phyloP scores from a whole-genome alignment of 306 rosid genomes.

The Vigna hirtella region DNA sequence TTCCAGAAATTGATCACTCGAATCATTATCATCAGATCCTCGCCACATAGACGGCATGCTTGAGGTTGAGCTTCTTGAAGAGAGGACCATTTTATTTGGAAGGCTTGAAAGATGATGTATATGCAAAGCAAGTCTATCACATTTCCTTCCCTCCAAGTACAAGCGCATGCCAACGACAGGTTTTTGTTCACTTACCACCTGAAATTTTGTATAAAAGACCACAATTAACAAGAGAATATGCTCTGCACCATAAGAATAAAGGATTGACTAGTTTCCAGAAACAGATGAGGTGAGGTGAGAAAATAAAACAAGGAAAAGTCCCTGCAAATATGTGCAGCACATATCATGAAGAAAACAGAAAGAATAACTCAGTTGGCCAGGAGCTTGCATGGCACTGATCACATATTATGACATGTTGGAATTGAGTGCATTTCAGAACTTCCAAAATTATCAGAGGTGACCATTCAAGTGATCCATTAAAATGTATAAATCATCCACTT shows the following conservation, averaged over 20 bases:
- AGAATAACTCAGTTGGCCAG: not conserved
- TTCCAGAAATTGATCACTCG: slow-evolving; percentile 68
- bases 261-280: not conserved
- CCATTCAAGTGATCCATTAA: not conserved
- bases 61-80: slow-evolving; percentile 49
- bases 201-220: slow-evolving; percentile 45
- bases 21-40: slow-evolving; percentile 77
- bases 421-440: not conserved
- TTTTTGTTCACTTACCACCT: slow-evolving; percentile 81
- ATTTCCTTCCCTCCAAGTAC: slow-evolving; percentile 84
- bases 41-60: slow-evolving; percentile 62
- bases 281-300: slow-evolving; percentile 6
- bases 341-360: slow-evolving; percentile 6
- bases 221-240: slow-evolving; percentile 32
- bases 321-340: slow-evolving; percentile 28
- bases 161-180: slow-evolving; percentile 94
- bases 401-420: not conserved
- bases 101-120: slow-evolving; percentile 89
- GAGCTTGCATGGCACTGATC: not conserved
- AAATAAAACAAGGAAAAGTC: slow-evolving; percentile 25
- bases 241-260: slow-evolving; percentile 13
- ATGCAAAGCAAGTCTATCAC: slow-evolving; percentile 80
- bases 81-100: slow-evolving; percentile 73
- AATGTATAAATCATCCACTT: not conserved
- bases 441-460: slow-evolving; percentile 12